Evolutionary conservation across 2,329 filamentous ascomycete genomes (phyloP).

Genomic region (Tympanopsis confertula): DNA sequence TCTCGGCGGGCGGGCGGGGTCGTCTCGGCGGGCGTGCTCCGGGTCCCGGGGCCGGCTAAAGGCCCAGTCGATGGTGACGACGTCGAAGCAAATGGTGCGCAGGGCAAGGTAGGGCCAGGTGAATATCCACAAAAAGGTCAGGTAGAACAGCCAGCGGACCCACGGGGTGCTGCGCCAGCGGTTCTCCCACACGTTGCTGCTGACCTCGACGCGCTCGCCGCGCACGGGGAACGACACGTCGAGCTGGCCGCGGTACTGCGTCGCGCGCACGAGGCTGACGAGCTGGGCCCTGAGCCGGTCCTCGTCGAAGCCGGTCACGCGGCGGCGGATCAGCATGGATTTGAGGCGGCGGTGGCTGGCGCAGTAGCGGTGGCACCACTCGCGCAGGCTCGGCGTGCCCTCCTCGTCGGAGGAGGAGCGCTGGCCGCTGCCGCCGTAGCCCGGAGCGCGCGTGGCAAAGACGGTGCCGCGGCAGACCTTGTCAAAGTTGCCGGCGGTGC

Average conservation of each 20-base stretch:
- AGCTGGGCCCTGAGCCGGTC: constrained; percentile 37
- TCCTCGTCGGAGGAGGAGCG: constrained; percentile 16
- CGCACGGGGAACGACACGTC: constrained; percentile 46
- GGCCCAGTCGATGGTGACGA: constrained; percentile 49
- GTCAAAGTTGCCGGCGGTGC: constrained; percentile 43
- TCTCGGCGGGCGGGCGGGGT: constrained; percentile 1
- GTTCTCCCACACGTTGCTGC: constrained; percentile 51
- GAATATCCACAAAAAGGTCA: constrained; percentile 58
- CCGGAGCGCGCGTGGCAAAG: constrained; percentile 35
- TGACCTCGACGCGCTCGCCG: constrained; percentile 46
- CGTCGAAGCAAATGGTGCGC: constrained; percentile 55
- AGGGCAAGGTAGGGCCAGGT: constrained; percentile 62
- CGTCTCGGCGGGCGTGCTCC: constrained; percentile 6
- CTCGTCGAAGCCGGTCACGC: constrained; percentile 49
- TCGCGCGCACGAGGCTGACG: constrained; percentile 43
- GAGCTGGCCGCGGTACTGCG: constrained; percentile 56
- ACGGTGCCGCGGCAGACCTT: constrained; percentile 55
- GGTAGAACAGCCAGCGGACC: constrained; percentile 52
- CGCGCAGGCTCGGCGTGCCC: constrained; percentile 26
- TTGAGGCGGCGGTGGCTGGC: constrained; percentile 45
- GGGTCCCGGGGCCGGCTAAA: constrained; percentile 26
- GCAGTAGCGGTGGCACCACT: constrained; percentile 62
- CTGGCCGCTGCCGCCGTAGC: constrained; percentile 16
- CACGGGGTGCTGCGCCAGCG: constrained; percentile 51
- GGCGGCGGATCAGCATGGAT: constrained; percentile 36